Evolutionary conservation across 108 stramenopile species (phyloP), one percentile per base, ranked within the genome.

Genomic region (Nitzschia sp.): DNA sequence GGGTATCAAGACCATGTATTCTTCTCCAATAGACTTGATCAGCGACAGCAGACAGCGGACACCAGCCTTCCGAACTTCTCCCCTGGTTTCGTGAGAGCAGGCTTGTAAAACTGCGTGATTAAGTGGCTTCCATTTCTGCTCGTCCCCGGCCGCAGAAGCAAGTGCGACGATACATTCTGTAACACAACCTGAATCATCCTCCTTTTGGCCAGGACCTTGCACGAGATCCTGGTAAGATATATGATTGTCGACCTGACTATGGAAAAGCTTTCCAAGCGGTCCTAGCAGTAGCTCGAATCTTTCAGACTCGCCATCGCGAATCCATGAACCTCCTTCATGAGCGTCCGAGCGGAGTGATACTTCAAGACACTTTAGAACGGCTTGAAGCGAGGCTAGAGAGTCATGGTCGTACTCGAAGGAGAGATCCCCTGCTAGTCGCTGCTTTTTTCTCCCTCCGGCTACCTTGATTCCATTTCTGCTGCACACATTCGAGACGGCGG

Each of bases 1-100:
- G 0, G 94, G 94, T 50, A 95, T 84, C 9, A 95, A 69, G 1
- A 92, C 89, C 94, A 95, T 91, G 71, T 93, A 95, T 61, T 95
- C 94, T 77, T 95, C 94, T 1, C 94, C 94, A 19, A 95, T 82
- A 3, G 89, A 80, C 58, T 89, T 72, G 21, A 95, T 87, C 41
- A 95, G 75, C 8, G 86, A 82, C 3, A 88, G 55, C 3, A 95
- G 80, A 61, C 88, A 90, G 22, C 53, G 63, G 4, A 93, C 73
- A n/a, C 94, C 94, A 55, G 89, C 86, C 58, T 78, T 87, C 25
- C 90, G 82, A 16, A 95, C 94, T 69, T 91, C 90, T 6, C 72
- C 62, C 27, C 87, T 63, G 3, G 53, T 61, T 65, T 79, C 82
- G 36, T 85, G 71, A n/a, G 80, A 86, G 54, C 84, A 85, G 16